These are phyloP conservation scores for Tieghemostelium lacteum DNA, from an alignment of 78 protist species.

Conservation along the genomic window DNA sequence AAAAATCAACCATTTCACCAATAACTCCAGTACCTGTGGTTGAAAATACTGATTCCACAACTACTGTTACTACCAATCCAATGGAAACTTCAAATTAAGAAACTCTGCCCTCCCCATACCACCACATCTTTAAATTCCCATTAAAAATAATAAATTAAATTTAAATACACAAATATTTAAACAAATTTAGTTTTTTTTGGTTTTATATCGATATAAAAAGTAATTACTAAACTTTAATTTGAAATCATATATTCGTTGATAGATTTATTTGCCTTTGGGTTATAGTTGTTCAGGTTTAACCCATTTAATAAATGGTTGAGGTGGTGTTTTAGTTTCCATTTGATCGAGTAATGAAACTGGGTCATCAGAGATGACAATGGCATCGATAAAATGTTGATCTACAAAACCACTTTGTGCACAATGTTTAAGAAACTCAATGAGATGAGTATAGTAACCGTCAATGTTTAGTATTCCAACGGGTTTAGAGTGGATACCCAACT, in stretches of 20 bases:
- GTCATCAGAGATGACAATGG: conserved; percentile 38
- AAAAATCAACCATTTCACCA: neutral
- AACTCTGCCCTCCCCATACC: neutral
- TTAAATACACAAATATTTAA: neutral
- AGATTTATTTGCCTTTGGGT: neutral
- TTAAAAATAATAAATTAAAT: neutral
- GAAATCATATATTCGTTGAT: neutral
- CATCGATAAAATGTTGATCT: conserved; percentile 1
- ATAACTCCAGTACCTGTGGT: neutral
- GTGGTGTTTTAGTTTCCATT: conserved; percentile 18
- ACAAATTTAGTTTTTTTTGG: neutral
- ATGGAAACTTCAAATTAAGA: neutral
- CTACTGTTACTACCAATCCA: neutral
- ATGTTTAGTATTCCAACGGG: conserved; percentile 84
- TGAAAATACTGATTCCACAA: neutral
- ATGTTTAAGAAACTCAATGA: conserved; percentile 20
- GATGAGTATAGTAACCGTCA: conserved; percentile 73
- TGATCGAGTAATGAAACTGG: conserved; percentile 39
- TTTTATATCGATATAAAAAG: no score
- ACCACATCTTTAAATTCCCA: neutral
- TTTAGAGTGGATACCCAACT: conserved; percentile 82
- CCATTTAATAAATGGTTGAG: conserved; percentile 30
- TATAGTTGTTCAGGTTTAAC: conserved; percentile 31
- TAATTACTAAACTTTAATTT: no score
- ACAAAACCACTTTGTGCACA: conserved; percentile 60